Conservation (phyloP, 2,329 filamentous ascomycete species). For the Fusarium sororula region DNA sequence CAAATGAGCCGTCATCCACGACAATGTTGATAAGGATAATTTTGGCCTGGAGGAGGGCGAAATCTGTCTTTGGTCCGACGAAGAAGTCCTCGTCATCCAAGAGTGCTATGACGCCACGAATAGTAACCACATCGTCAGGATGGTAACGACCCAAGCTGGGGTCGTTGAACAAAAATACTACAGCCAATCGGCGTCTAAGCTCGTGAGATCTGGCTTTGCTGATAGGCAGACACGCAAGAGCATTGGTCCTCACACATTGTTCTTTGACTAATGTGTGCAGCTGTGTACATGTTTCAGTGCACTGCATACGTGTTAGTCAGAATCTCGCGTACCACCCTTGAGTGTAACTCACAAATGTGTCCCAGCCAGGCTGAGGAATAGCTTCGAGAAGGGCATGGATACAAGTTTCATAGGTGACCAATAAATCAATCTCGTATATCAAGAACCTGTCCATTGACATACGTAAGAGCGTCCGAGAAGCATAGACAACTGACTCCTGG, state of each 20-base stretch:
- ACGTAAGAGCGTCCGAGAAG: slow-evolving; percentile 60
- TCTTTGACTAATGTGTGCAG: slow-evolving; percentile 56
- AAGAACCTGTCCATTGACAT: slow-evolving; percentile 65
- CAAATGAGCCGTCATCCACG: slow-evolving; percentile 68
- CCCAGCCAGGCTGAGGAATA: slow-evolving; percentile 52
- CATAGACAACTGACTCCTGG: slow-evolving; percentile 48
- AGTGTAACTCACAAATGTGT: slow-evolving; percentile 52
- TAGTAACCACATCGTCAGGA: slow-evolving; percentile 53
- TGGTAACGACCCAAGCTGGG: slow-evolving; percentile 51
- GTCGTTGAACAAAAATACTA: slow-evolving; percentile 69
- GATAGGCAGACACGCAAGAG: slow-evolving; percentile 68
- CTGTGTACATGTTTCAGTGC: slow-evolving; percentile 57
- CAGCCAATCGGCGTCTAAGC: slow-evolving; percentile 72
- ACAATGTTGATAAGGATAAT: slow-evolving; percentile 77
- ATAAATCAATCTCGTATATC: slow-evolving; percentile 53
- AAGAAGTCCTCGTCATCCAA: slow-evolving; percentile 60
- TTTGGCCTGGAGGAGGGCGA: slow-evolving; percentile 71
- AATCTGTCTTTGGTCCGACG: slow-evolving; percentile 69
- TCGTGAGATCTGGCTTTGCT: slow-evolving; percentile 61
- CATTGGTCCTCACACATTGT: slow-evolving; percentile 64
- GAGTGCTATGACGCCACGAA: slow-evolving; percentile 57
- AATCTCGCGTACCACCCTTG: neutral
- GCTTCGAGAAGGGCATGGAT: slow-evolving; percentile 55
- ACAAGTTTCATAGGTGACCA: slow-evolving; percentile 52
- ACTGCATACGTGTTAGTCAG: slow-evolving; percentile 50